Conservation (phyloP, 768 basidiomycete genomes). For the Lactarius deliciosus region DNA sequence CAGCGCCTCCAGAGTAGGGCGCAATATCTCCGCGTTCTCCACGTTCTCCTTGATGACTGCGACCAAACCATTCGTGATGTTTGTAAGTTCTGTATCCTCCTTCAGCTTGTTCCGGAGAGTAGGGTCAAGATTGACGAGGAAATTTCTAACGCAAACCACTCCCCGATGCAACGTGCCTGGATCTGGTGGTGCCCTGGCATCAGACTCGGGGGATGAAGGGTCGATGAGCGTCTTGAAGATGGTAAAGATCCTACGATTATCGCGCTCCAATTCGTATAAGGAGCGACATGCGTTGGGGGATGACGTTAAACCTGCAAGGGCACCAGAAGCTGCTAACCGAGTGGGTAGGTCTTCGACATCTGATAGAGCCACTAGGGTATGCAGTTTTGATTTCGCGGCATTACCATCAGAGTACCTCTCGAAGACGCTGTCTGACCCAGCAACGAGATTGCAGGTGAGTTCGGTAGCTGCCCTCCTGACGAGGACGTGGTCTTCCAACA, state of each 20-base stretch:
- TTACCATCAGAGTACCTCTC: slow-evolving; percentile 57
- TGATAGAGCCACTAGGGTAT: slow-evolving; percentile 80
- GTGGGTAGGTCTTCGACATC: slow-evolving; percentile 86
- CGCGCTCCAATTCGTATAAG: slow-evolving; percentile 63
- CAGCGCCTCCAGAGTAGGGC: slow-evolving; percentile 52
- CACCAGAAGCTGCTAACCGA: slow-evolving; percentile 86
- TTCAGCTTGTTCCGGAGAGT: slow-evolving; percentile 44
- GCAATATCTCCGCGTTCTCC: slow-evolving; percentile 43
- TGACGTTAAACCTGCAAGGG: slow-evolving; percentile 76
- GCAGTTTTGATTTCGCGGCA: slow-evolving; percentile 62
- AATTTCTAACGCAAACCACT: slow-evolving; percentile 68
- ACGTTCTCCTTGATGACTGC: slow-evolving; percentile 47
- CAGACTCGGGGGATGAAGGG: slow-evolving; percentile 46
- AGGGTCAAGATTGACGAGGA: slow-evolving; percentile 49
- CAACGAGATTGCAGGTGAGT: slow-evolving; percentile 87
- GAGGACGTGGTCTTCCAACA: slow-evolving; percentile 80
- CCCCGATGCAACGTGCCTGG: slow-evolving; percentile 76
- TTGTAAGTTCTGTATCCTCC: slow-evolving; percentile 51
- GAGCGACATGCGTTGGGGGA: slow-evolving; percentile 58
- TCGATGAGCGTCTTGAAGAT: slow-evolving; percentile 69
- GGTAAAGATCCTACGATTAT: slow-evolving; percentile 60
- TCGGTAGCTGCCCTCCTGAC: slow-evolving; percentile 88
- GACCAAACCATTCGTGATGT: slow-evolving; percentile 54
- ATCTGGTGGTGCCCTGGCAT: slow-evolving; percentile 40
- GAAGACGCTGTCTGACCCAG: slow-evolving; percentile 73